Conservation (phyloP, 148 eudicot genomes). For the Rhododendron molle region DNA sequence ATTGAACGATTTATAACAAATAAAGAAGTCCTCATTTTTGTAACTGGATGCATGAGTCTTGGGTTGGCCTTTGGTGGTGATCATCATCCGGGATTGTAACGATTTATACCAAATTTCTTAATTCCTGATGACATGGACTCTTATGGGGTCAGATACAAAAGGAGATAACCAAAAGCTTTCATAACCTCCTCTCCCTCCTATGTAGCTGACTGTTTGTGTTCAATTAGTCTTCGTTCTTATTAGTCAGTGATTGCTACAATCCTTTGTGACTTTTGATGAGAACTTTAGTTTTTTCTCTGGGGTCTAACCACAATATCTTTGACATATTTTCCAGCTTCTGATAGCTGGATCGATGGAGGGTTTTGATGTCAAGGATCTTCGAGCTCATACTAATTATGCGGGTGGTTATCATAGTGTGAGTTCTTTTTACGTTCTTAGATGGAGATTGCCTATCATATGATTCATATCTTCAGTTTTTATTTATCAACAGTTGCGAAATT, state of each 20-base stretch:
- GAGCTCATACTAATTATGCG: conserved; percentile 67
- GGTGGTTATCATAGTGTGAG: conserved; percentile 90
- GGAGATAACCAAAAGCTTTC: background rate
- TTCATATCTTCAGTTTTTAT: background rate
- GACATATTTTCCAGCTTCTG: conserved; percentile 47
- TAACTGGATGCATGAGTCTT: background rate
- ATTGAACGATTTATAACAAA: background rate
- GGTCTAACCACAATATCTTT: background rate
- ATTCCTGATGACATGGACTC: background rate
- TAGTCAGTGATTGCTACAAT: background rate
- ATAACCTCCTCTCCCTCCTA: background rate
- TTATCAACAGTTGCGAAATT: background rate
- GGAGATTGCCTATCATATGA: background rate
- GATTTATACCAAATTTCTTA: background rate
- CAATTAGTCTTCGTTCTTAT: background rate
- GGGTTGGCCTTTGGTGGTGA: background rate
- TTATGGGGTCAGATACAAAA: background rate
- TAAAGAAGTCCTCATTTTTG: background rate
- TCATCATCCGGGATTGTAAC: background rate
- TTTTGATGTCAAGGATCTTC: conserved; percentile 77
- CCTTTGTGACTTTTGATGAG: background rate
- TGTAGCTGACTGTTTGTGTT: background rate
- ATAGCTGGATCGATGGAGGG: conserved; percentile 91
- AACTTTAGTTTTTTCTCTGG: background rate
- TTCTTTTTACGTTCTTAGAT: conserved; percentile 2